phyloP scores from a whole-genome alignment of 371 early-diverging fungal species.

The Dichotomocladium elegans region DNA sequence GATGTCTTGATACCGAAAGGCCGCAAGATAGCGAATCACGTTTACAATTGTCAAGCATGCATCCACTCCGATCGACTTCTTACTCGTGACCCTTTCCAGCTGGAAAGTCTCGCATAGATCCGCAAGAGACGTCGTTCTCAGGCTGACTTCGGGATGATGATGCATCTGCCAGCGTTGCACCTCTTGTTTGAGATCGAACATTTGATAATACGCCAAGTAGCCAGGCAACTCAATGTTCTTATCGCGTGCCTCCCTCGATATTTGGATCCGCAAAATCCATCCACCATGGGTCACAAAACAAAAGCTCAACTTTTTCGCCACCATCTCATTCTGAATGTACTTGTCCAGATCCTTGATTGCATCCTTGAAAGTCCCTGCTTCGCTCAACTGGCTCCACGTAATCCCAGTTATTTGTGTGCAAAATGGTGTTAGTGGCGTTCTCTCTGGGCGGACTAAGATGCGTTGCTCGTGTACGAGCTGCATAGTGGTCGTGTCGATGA shows the following conservation, averaged over 20 bases:
- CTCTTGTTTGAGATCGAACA: constrained; percentile 77
- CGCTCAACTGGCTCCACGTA: constrained; percentile 50
- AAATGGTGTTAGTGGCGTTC: constrained; percentile 64
- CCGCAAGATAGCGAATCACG: constrained; percentile 51
- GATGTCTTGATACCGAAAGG: constrained; percentile 53
- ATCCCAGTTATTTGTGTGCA: constrained; percentile 71
- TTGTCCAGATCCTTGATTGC: constrained; percentile 58
- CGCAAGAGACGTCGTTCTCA: constrained; percentile 55
- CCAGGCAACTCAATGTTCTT: constrained; percentile 61
- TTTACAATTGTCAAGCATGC: constrained; percentile 60
- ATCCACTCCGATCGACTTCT: constrained; percentile 52
- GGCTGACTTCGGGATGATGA: constrained; percentile 61
- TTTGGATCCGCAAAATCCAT: constrained; percentile 71
- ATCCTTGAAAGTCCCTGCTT: constrained; percentile 58
- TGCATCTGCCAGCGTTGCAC: constrained; percentile 64
- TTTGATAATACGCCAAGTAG: constrained; percentile 55
- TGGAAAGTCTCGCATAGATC: constrained; percentile 63
- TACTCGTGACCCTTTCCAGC: constrained; percentile 27
- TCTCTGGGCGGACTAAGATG: constrained; percentile 63
- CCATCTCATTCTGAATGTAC: constrained; percentile 57
- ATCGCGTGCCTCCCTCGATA: constrained; percentile 66
- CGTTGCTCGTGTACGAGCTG: constrained; percentile 59
- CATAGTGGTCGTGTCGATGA: constrained; percentile 34
- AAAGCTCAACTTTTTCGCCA: constrained; percentile 55
- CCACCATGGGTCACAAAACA: constrained; percentile 78